Base-by-base conservation (phyloP, 2,329 filamentous ascomycete genomes). In the Pseudopyricularia javanii region DNA sequence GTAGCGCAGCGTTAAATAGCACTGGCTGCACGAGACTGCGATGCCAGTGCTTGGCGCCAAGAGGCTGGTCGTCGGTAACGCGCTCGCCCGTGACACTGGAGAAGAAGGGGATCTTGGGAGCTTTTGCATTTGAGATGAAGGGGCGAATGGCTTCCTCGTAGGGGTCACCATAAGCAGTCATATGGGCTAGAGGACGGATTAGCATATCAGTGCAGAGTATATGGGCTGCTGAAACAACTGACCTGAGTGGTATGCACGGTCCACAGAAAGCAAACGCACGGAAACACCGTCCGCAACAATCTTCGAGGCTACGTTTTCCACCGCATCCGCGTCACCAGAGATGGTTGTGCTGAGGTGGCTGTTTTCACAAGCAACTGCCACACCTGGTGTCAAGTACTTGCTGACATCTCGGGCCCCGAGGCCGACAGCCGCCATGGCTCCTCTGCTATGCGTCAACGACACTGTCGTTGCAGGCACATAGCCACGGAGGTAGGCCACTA, bases 311-410 rank as follows among this genome's bases (percentile, higher is more conserved):
- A n/a, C n/a, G n/a, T n/a, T n/a, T 7, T 51, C 33, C n/a, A 57
- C 32, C 1, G 52, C 56, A 2, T 62, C 58, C 1, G 55, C 55
- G 30, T 66, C 62, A 1, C 73, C 73, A 2, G 73, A 74, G 4
- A 76, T 57, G 0, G 73, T 76, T 22, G 69, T 63, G 8, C 69
- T 74, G 12, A 14, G 3, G 2, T 20, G 37, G 15, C 24, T n/a
- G 22, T 51, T 51, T 14, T 22, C 14, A 24, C 40, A 45, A 20
- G 40, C 40, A 15, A 45, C 6, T 11, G 30, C 17, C 22, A 14
- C 22, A 30, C 17, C 32, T 9, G 30, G 11, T 15, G 8, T 26
- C 14, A 33, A 12, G 7, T 28, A 20, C 20, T 12, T 11, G 28
- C 4, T 30, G 28, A 30, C 28, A 9, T 30, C 28, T 30, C 28